Evolutionary conservation across 208 protist species (phyloP).

Genomic region (Leishmania major): DNA sequence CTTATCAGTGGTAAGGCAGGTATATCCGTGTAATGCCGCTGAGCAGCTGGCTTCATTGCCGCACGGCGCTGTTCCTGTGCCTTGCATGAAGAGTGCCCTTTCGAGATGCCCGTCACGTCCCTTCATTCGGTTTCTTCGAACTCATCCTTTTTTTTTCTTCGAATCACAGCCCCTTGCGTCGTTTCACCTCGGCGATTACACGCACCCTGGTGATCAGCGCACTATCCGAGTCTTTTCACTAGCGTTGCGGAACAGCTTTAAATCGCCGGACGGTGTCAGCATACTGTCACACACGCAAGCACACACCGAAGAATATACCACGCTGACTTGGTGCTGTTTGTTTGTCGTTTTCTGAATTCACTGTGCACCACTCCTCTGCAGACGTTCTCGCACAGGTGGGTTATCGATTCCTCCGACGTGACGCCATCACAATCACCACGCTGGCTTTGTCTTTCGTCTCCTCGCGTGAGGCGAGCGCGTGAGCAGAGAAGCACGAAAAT

Average conservation of each 20-base stretch:
- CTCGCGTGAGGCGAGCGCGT: neutral
- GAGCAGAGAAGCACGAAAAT: neutral
- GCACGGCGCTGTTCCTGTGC: neutral
- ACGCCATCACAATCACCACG: neutral
- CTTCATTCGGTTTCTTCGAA: neutral
- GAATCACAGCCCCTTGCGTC: too few species aligned
- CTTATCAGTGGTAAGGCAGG: neutral
- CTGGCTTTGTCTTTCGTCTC: neutral
- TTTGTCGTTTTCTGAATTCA: too few species aligned
- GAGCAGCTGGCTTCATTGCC: neutral
- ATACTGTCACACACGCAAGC: neutral
- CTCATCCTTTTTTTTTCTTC: neutral
- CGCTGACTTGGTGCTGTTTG: neutral
- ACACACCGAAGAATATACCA: neutral
- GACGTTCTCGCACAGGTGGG: neutral
- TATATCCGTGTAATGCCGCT: neutral
- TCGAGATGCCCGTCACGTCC: neutral
- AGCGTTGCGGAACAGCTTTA: neutral
- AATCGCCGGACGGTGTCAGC: neutral
- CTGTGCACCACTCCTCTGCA: neutral
- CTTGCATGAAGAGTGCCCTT: neutral
- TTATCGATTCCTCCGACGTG: neutral
- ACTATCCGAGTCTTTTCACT: neutral
- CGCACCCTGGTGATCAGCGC: neutral
- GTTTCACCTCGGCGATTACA: neutral